Evolutionary conservation across 129 eudicot genomes (phyloP), one percentile per base, ranked within the genome.

Genomic region (Apium graveolens): DNA sequence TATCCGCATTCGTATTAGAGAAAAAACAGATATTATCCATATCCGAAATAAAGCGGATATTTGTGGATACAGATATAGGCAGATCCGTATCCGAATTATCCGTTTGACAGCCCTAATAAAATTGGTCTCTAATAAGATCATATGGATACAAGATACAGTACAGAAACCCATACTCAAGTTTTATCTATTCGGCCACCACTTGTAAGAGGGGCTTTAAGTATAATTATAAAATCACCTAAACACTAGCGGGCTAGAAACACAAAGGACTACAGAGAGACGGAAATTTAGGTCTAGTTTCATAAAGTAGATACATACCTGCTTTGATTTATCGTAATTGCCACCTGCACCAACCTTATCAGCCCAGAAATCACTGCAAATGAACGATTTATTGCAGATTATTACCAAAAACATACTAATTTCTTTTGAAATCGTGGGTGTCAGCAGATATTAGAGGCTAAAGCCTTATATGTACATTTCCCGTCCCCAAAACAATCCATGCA

Each of bases 281-380:
- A 37, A 49, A n/a, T 31, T 69, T 5, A 37, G 51, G 51, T 72
- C 73, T n/a, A 80, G 74, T 37, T 38, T 49, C 75, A 38, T 42
- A 80, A 44, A 39, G 70, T 49, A 29, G 76, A 81, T 29, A 80
- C 99, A 14, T 95, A 95, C 99, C 75, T 86, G 89, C 68, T 85
- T 87, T 80, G 86, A 83, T 76, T 79, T 86, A 74, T 87, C 90
- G 57, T 74, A 72, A 82, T 76, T 83, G 70, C 63, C 88, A 76
- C 49, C 78, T 48, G 79, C 53, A 82, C 39, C 80, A 82, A 51
- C 88, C 73, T 88, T 88, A 80, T 80, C 68, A 27, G 55, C 83
- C 77, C 44, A 37, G 76, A 86, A 79, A 73, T 84, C 86, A 85
- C 98, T 93, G 93, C 74, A 79, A 77, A 72, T 76, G 66, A 39